Base-by-base conservation (phyloP, 345 rosid genomes). In the Linum lewisii region DNA sequence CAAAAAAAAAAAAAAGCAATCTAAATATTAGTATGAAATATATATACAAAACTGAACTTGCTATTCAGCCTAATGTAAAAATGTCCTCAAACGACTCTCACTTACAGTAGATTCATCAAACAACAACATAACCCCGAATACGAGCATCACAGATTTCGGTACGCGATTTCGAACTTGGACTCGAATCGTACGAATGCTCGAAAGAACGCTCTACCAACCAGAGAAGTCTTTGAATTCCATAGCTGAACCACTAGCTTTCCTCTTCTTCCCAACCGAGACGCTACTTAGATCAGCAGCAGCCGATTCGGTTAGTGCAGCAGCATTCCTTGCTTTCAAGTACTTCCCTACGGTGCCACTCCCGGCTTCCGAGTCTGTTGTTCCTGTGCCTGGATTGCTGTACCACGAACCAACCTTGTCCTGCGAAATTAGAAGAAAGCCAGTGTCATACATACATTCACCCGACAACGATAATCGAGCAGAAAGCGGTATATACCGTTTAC, bases 341-440 rank as follows among this genome's bases (percentile, higher is more conserved):
- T 88, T 91, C 11, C 90, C 97, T 14, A 85, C 87, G 54, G 87
- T 87, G 24, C 90, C 81, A 4, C 62, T 63, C 59, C 80, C 90
- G 8, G 75, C 63, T 59, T 73, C 77, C 26, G 77, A 59, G 65
- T 79, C 87, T 45, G 79, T 57, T 29, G 84, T 25, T 65, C 88
- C 90, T 23, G 87, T 79, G 16, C 78, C 94, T 5, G 96, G 96
- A 74, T 91, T 85, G 73, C 96, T 91, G 75, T 81, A 91, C 91
- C 97, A 91, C 29, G 96, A 84, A 16, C 96, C 97, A 29, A 87
- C 56, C 69, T 82, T 87, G 18, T 83, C 95, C 97, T 87, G 78
- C 72, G 73, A 60, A 6, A 42, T 51, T 16, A 44, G 25, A 42
- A 42, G 47, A 18, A 67, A 65, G 25, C 58, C 53, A 57, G 4